These are phyloP conservation scores for Phragmites australis DNA, from an alignment of 176 grass and related monocot genomes.

Conservation along the genomic window DNA sequence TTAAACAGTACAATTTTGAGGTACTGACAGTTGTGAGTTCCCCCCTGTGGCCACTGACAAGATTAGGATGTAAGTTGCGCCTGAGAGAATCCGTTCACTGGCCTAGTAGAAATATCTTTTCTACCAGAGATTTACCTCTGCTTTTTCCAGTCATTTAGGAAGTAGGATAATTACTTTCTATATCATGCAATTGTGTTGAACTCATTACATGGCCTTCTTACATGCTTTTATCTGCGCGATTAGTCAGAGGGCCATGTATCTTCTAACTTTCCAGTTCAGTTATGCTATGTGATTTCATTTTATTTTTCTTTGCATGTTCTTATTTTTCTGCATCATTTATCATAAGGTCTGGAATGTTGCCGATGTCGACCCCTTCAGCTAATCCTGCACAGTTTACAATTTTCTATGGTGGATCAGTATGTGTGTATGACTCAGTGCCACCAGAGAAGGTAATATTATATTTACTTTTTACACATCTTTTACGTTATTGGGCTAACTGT, in stretches of 20 bases:
- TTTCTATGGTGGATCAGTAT: constrained; percentile 79
- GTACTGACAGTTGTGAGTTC: too few species aligned
- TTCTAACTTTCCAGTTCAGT: not conserved
- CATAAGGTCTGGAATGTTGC: constrained; percentile 41
- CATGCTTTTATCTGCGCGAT: not conserved
- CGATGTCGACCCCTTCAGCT: constrained; percentile 47
- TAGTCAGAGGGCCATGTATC: not conserved
- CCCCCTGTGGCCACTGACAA: not conserved
- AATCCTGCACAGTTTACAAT: constrained; percentile 74
- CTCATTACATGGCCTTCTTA: not conserved
- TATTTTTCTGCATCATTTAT: constrained; percentile 30
- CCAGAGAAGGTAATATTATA: constrained; percentile 71
- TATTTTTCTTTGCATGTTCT: constrained; percentile 29
- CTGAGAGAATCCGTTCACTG: not conserved
- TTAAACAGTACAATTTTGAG: not conserved
- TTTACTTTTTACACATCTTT: constrained; percentile 8
- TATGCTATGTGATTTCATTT: not conserved
- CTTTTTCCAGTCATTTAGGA: not conserved
- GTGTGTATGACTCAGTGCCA: constrained; percentile 77
- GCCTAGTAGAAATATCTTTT: constrained; percentile 1
- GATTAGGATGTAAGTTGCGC: not conserved
- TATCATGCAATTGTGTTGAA: not conserved
- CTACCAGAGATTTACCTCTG: not conserved
- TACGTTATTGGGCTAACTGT: not conserved
- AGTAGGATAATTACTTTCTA: not conserved